Evolutionary conservation across 164 flowering plant genomes (phyloP).

Genomic region (Piper betle): DNA sequence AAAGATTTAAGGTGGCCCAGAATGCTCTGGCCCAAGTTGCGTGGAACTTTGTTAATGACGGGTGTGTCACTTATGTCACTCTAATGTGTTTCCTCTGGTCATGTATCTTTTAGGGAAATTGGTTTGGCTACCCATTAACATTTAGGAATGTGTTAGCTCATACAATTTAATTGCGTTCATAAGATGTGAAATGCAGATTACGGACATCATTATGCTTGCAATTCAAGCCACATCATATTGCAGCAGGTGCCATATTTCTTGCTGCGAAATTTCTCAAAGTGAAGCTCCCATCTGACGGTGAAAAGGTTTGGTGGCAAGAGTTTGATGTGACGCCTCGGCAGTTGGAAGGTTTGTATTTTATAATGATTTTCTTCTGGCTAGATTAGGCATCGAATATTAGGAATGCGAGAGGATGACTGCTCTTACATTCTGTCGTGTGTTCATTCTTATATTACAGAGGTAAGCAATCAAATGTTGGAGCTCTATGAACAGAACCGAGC

Average conservation of each 20-base stretch:
- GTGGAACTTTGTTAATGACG: no score
- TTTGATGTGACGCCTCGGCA: slow-evolving; percentile 79
- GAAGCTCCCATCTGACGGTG: no score
- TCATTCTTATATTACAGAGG: no score
- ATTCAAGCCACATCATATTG: no score
- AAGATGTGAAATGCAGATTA: slow-evolving; percentile 40
- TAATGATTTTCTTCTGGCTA: background rate
- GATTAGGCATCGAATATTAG: background rate
- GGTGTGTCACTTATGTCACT: slow-evolving; percentile 56
- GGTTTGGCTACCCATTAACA: slow-evolving; percentile 31
- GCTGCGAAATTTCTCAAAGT: no score
- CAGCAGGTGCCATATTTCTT: no score
- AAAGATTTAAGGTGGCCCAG: no score
- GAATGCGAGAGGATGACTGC: background rate
- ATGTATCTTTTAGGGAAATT: slow-evolving; percentile 83
- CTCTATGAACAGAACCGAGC: no score
- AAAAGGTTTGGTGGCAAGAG: no score
- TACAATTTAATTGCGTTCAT: background rate
- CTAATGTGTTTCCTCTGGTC: slow-evolving; percentile 78
- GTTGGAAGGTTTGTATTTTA: slow-evolving; percentile 50
- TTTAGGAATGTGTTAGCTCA: background rate
- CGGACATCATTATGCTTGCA: slow-evolving; percentile 29
- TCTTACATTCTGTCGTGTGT: no score
- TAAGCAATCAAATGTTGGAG: no score
- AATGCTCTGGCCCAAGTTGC: no score